Base-by-base conservation (phyloP, 441 rosid species). In the Pelargonium citronellum region DNA sequence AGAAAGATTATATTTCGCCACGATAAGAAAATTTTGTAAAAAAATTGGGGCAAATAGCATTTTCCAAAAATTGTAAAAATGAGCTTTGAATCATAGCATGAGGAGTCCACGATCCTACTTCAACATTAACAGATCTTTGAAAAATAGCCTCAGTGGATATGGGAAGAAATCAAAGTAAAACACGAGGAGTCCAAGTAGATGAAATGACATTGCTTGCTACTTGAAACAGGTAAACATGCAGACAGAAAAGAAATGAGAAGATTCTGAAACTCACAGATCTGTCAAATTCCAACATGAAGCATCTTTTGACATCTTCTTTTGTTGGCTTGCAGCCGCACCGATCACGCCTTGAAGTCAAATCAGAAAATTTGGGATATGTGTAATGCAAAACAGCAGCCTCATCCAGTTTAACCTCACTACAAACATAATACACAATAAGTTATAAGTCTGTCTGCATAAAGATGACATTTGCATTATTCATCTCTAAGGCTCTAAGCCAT, bases 251-350 rank as follows among this genome's bases (percentile, higher is more conserved):
- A 0, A 15, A n/a, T 55, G 20, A 5, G 22, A 55, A 5, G 61
- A 16, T 55, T 17, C 16, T 51, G 41, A 71, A 78, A 91, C 98
- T 83, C 80, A 94, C 98, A 73, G 87, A 81, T 83, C 61, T 55
- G 61, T 55, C 61, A 55, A 55, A 55, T 55, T 55, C 61, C 61
- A 55, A 55, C 61, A 55, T 91, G 82, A 90, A 94, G 82, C 98
- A 94, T 80, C 93, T 88, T 79, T 85, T 91, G 67, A 91, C 92
- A 84, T 88, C 96, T 51, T 86, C 95, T 77, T 83, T 88, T 30
- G 93, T 94, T 63, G 95, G 98, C 78, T 89, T 94, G 88, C 97
- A 94, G 79, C 96, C 96, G 86, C 98, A 93, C n/a, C 93, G 95
- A 84, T 89, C 87, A 73, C 88, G 92, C 77, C 98, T 90, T 75